Conservation (phyloP, 176 grass and related monocot species). For the Thalia dealbata region DNA sequence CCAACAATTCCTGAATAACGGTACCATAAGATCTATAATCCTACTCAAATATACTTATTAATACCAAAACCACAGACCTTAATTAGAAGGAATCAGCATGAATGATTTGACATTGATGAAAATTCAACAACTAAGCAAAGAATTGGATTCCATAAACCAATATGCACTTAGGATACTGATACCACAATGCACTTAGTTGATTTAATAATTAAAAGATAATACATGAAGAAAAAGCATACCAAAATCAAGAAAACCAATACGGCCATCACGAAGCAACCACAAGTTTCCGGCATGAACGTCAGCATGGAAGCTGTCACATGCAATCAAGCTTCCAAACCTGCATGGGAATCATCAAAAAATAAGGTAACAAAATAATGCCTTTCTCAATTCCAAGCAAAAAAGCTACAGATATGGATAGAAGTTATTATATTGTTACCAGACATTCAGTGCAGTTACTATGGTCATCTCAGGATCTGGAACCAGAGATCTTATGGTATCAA, state of each 20-base stretch:
- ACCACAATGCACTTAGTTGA: not conserved
- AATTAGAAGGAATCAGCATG: not conserved
- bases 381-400: not conserved
- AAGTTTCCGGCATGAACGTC: constrained; percentile 97
- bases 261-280: constrained; percentile 89
- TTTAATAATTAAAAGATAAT: not conserved
- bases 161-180: not conserved
- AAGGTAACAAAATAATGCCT: not conserved
- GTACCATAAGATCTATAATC: not conserved
- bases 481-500: constrained; percentile 85
- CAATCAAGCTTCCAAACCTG: constrained; percentile 95
- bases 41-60: not conserved
- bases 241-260: constrained; percentile 93
- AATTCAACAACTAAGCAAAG: not conserved
- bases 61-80: not conserved
- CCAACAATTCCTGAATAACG: constrained; percentile 73
- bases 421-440: constrained; percentile 44
- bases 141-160: not conserved
- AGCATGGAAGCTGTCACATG: constrained; percentile 87
- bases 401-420: not conserved
- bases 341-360: constrained; percentile 9
- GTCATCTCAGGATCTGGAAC: constrained; percentile 87
- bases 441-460: constrained; percentile 86
- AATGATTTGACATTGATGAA: not conserved
- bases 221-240: constrained; percentile 34